phyloP scores from a whole-genome alignment of 495 filamentous ascomycete genomes.

The Hapsidospora chrysogenum region DNA sequence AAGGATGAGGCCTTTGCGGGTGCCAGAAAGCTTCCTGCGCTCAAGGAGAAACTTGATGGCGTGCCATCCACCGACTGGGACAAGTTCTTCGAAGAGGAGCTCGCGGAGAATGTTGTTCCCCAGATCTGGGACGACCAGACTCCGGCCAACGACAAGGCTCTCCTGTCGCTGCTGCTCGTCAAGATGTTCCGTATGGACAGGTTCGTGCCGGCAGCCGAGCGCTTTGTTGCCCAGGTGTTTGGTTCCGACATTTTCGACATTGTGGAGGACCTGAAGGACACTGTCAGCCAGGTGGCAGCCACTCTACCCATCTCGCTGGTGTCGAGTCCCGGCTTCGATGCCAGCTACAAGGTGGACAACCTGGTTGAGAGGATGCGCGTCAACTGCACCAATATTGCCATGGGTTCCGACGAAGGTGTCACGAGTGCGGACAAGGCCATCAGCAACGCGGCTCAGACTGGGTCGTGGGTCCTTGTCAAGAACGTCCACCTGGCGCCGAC shows the following conservation, averaged over 20 bases:
- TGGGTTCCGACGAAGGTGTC: constrained; percentile 92
- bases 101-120: constrained; percentile 79
- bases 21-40: constrained; percentile 47
- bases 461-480: constrained; percentile 95
- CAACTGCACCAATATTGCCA: constrained; percentile 89
- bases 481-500: constrained; percentile 93
- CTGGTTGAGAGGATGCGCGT: constrained; percentile 69
- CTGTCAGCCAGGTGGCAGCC: constrained; percentile 68
- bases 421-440: constrained; percentile 91
- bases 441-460: constrained; percentile 76
- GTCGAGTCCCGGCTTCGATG: constrained; percentile 92
- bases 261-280: constrained; percentile 68
- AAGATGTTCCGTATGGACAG: constrained; percentile 92
- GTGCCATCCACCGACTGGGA: constrained; percentile 54
- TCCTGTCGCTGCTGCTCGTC: constrained; percentile 71
- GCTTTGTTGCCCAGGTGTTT: constrained; percentile 78
- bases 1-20: constrained; percentile 52
- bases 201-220: constrained; percentile 81
- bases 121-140: constrained; percentile 51
- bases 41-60: constrained; percentile 55
- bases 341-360: constrained; percentile 94
- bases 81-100: constrained; percentile 65
- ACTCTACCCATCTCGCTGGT: constrained; percentile 79
- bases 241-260: constrained; percentile 69
- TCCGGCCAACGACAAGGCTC: constrained; percentile 52